A percentile compares a stretch with the other conserved stretches of the same genome.
These are phyloP conservation scores for Trichoderma pleuroti DNA, from an alignment of 2,329 filamentous ascomycete species.

Conservation along the genomic window DNA sequence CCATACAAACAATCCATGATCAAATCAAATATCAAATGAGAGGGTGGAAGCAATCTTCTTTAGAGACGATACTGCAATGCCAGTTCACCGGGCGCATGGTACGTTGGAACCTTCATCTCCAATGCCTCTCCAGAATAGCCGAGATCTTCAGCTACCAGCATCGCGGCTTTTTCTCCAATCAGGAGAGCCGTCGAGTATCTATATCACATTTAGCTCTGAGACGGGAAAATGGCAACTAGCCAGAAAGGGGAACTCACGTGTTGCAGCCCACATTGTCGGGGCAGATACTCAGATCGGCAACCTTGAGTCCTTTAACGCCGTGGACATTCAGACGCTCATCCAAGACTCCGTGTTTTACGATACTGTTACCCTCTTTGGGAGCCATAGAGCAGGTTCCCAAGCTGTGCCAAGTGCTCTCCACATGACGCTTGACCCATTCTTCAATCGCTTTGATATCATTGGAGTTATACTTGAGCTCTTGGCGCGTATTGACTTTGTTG, in stretches of 20 bases:
- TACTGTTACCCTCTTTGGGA: slow-evolving; percentile 21
- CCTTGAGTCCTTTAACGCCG: slow-evolving; percentile 38
- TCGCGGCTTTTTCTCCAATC: slow-evolving; percentile 12
- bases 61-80: slow-evolving; percentile 5
- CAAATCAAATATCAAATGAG: neutral
- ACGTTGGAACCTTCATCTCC: slow-evolving; percentile 13
- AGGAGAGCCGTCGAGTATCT: slow-evolving; percentile 13
- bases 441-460: slow-evolving; percentile 39
- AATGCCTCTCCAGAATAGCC: slow-evolving; percentile 12
- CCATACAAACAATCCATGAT: neutral
- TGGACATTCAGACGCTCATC: slow-evolving; percentile 40
- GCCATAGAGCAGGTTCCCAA: slow-evolving; percentile 44
- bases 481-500: slow-evolving; percentile 1
- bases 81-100: slow-evolving; percentile 3
- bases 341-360: slow-evolving; percentile 38
- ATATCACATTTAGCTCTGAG: neutral
- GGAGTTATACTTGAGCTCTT: slow-evolving; percentile 5
- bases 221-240: neutral
- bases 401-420: slow-evolving; percentile 41
- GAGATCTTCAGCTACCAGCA: slow-evolving; percentile 10
- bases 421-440: slow-evolving; percentile 36
- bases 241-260: slow-evolving; percentile 24
- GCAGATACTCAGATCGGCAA: slow-evolving; percentile 35
- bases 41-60: neutral
- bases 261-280: slow-evolving; percentile 41